These are phyloP conservation scores for Pelargonium nanum DNA, from an alignment of 345 rosid species.

Conservation along the genomic window DNA sequence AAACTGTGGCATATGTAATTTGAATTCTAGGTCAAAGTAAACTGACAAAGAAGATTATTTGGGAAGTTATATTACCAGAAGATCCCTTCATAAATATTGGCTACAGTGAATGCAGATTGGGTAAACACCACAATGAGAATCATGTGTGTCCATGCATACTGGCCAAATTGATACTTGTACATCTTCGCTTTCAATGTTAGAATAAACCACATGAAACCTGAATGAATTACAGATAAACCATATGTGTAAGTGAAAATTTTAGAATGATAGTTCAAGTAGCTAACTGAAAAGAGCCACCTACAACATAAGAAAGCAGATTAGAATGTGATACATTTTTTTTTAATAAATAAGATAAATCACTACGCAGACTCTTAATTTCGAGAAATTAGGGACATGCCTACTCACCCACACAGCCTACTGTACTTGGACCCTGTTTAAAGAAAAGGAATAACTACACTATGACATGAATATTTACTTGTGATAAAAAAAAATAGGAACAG, in stretches of 20 bases:
- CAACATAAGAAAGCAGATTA: neutral
- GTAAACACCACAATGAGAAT: conserved; percentile 93
- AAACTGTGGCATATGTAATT: too few relatives aligned
- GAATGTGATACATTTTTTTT: too few relatives aligned
- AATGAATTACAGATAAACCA: conserved; percentile 2
- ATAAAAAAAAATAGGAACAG: neutral
- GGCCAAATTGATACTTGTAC: conserved; percentile 99
- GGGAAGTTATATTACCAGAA: conserved; percentile 45
- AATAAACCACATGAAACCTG: conserved; percentile 99
- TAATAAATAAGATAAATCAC: too few relatives aligned
- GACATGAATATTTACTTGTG: neutral
- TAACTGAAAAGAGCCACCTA: too few relatives aligned
- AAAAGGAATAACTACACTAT: neutral
- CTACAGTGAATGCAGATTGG: conserved; percentile 92
- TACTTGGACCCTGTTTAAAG: too few relatives aligned
- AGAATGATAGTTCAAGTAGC: neutral
- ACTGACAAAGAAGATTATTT: neutral
- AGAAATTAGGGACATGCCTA: neutral
- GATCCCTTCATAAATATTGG: conserved; percentile 96
- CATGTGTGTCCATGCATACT: conserved; percentile 99
- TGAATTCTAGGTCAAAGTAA: neutral
- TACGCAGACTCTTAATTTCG: neutral
- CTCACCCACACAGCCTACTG: neutral
- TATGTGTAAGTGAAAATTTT: neutral
- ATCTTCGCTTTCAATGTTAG: conserved; percentile 87